A percentile compares a stretch with the other conserved stretches of the same genome.
These are phyloP conservation scores for Paradendryphiella salina DNA, from an alignment of 2,329 filamentous ascomycete genomes.

Conservation along the genomic window DNA sequence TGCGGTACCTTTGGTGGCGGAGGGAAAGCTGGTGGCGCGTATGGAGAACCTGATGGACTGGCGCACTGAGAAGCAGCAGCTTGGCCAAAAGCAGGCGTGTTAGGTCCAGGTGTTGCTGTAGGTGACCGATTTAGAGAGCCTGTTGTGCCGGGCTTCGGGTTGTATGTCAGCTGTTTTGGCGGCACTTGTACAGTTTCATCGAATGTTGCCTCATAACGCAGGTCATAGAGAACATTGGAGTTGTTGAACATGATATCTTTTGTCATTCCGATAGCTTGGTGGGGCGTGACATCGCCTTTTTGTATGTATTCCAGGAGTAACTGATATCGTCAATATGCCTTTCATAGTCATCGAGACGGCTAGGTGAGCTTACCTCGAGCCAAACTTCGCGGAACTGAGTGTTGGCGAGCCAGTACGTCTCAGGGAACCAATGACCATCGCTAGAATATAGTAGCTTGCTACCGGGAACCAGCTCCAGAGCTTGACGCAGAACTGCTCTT, in stretches of 20 bases:
- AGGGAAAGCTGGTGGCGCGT: conserved; percentile 29
- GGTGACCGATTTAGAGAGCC: conserved; percentile 18
- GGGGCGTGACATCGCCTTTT: conserved; percentile 63
- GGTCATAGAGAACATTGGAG: conserved; percentile 72
- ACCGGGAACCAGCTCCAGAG: conserved; percentile 73
- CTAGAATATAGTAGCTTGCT: conserved; percentile 80
- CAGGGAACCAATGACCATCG: conserved; percentile 77
- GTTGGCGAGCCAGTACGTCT: conserved; percentile 74
- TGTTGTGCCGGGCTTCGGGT: conserved; percentile 24
- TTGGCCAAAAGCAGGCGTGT: conserved; percentile 8
- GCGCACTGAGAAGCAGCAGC: conserved; percentile 6
- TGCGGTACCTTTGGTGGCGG: conserved; percentile 35
- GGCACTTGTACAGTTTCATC: conserved; percentile 28
- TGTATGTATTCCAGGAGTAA: conserved; percentile 68
- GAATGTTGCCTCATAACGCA: conserved; percentile 53
- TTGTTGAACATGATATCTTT: conserved; percentile 75
- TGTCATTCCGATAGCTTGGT: conserved; percentile 66
- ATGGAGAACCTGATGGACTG: conserved; percentile 19
- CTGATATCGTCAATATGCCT: conserved; percentile 42
- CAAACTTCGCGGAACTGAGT: conserved; percentile 72
- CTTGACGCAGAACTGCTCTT: conserved; percentile 68
- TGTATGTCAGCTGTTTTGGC: conserved; percentile 32
- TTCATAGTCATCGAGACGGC: background rate
- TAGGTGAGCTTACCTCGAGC: conserved; percentile 57
- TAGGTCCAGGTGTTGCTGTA: conserved; percentile 14